Conservation (phyloP, 148 eudicot species). For the Limonium bicolor region DNA sequence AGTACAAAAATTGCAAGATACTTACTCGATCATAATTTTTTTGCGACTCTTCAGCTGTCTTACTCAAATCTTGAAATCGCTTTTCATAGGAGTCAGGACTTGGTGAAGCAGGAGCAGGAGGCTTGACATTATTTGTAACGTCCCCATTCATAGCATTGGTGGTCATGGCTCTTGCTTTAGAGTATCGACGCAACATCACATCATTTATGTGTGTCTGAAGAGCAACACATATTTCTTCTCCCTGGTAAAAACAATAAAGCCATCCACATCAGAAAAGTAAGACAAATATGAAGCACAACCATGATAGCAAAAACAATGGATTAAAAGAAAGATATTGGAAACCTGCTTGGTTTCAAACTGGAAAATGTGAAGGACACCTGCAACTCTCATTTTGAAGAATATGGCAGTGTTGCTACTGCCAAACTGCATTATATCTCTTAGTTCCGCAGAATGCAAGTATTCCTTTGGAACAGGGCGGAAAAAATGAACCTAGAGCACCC, state of each 20-base stretch:
- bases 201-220: slow-evolving; percentile 99
- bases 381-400: slow-evolving; percentile 98
- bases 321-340: neutral
- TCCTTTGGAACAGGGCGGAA: slow-evolving; percentile 98
- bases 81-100: slow-evolving; percentile 49
- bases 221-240: slow-evolving; percentile 98
- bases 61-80: slow-evolving; percentile 60
- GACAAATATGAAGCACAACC: neutral
- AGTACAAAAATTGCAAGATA: slow-evolving; percentile 1
- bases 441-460: slow-evolving; percentile 90
- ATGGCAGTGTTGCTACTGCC: slow-evolving; percentile 99
- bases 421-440: slow-evolving; percentile 98
- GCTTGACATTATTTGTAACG: slow-evolving; percentile 30
- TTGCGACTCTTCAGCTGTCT: slow-evolving; percentile 78
- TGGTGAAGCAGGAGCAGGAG: slow-evolving; percentile 23
- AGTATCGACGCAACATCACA: slow-evolving; percentile 97
- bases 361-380: slow-evolving; percentile 93
- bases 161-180: slow-evolving; percentile 76
- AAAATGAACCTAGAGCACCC: slow-evolving; percentile 63
- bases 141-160: slow-evolving; percentile 51
- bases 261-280: slow-evolving; percentile 2
- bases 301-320: neutral
- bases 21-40: slow-evolving; percentile 54
- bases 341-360: slow-evolving; percentile 99
- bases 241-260: slow-evolving; percentile 29